Base-by-base conservation (phyloP, 192 early-diverging fungal genomes). In the Funneliformis geosporum region DNA sequence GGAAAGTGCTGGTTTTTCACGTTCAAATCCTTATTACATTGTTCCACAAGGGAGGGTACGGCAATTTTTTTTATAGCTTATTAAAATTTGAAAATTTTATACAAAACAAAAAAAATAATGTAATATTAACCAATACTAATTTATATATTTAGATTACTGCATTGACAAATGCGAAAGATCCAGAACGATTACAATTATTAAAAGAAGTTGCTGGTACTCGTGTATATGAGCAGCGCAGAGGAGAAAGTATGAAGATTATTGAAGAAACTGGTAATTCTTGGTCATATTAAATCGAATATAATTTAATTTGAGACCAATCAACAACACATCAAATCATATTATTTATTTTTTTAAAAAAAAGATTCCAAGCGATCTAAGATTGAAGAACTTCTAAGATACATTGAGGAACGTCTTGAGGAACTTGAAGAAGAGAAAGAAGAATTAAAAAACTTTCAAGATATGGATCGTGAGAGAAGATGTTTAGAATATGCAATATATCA, bases 181-280 rank as follows among this genome's bases (percentile, higher is more conserved):
- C 82, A 28, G 98, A 97, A 84, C 87, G 98, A 7, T 82, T 99
- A 73, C 88, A 94, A 46, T 77, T 99, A 60, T 88, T 99, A 18
- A 99, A 98, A 80, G 97, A 98, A 75, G 96, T 99, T n/a, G 98
- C 98, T 6, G 98, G 98, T 33, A 99, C 98, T 8, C 87, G 92
- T 40, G 94, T 98, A 10, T 99, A 99, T 81, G 98, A 99, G 88
- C 90, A 95, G 75, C 88, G 96, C 8, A 89, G 98, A 73, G 83
- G 90, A 55, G 96, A 94, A 84, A 96, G 94, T 88, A 86, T 95
- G 73, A 96, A 95, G 83, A 92, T 98, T 66, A 94, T 99, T 86
- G 91, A 93, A 27, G 97, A 98, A 70, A 97, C 95, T 46, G 93
- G 93, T 60, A 55, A 68, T 39, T 16, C 11, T 46, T 23, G 11